Percentiles rank a stretch among this genome's conserved stretches.
These are phyloP conservation scores for Acrocalymma vagum DNA, from an alignment of 2,329 filamentous ascomycete genomes.

Conservation along the genomic window DNA sequence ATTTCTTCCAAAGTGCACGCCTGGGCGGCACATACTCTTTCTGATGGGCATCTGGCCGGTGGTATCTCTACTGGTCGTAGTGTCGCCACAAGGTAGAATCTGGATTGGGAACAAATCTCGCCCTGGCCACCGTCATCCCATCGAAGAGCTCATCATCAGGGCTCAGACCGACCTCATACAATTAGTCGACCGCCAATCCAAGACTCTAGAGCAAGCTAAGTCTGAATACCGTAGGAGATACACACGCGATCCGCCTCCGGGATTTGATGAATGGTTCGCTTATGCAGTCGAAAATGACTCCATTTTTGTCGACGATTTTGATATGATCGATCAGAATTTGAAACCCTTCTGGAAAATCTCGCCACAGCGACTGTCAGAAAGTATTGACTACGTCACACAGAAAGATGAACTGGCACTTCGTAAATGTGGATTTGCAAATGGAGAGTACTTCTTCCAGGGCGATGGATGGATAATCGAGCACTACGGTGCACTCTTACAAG, in stretches of 20 bases:
- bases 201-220: no score
- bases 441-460: constrained; percentile 6
- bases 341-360: constrained; percentile 53
- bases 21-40: neutral
- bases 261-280: constrained; percentile 58
- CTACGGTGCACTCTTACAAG: constrained; percentile 4
- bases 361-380: constrained; percentile 1
- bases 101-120: neutral
- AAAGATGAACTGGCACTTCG: constrained; percentile 11
- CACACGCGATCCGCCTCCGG: constrained; percentile 52
- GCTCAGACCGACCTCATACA: constrained; percentile 24
- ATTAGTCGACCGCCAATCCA: constrained; percentile 50
- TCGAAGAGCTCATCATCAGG: neutral
- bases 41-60: constrained; percentile 3
- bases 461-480: constrained; percentile 10
- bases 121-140: neutral
- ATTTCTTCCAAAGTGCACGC: constrained; percentile 1
- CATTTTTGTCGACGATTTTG: constrained; percentile 61
- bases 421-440: constrained; percentile 10
- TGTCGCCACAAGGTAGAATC: neutral
- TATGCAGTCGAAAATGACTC: constrained; percentile 53
- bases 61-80: constrained; percentile 1
- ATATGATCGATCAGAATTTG: constrained; percentile 52
- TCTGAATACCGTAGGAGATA: constrained; percentile 58
- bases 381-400: constrained; percentile 6